These are phyloP conservation scores for Somion occarium DNA, from an alignment of 1,284 basidiomycete genomes.

Conservation along the genomic window DNA sequence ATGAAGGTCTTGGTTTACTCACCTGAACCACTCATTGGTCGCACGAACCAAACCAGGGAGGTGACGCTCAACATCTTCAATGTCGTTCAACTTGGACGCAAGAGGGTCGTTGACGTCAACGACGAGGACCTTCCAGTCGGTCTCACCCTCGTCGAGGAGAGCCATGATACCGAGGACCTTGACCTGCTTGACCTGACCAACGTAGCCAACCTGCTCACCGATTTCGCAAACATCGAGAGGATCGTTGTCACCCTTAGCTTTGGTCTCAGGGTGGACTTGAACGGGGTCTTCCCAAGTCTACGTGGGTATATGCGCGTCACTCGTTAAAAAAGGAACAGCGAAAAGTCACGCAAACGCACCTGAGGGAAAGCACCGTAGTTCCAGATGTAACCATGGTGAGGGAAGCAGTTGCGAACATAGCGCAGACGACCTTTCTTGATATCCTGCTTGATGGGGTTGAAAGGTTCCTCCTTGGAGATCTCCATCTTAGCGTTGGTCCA, in stretches of 20 bases:
- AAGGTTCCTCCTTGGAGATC: conserved; percentile 94
- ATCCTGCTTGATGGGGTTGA: conserved; percentile 99
- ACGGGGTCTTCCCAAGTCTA: conserved; percentile 99
- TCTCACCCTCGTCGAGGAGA: conserved; percentile 95
- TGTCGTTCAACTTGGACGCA: conserved; percentile 95
- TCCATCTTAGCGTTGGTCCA: conserved; percentile 99
- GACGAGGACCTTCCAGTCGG: conserved; percentile 98
- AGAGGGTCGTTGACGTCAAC: conserved; percentile 97
- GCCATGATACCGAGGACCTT: conserved; percentile 99
- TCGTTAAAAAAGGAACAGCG: conserved; percentile 7
- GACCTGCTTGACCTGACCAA: conserved; percentile 99
- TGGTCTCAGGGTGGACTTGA: conserved; percentile 90
- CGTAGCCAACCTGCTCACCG: conserved; percentile 96
- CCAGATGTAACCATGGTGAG: conserved; percentile 98
- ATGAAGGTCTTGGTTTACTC: conserved; percentile 14
- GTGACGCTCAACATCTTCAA: conserved; percentile 99
- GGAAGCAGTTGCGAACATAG: conserved; percentile 99
- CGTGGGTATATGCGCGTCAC: background rate
- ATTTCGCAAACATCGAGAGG: conserved; percentile 99
- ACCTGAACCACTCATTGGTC: conserved; percentile 97
- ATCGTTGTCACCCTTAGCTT: conserved; percentile 99
- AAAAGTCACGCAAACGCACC: conserved; percentile 38
- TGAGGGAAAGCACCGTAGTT: conserved; percentile 98
- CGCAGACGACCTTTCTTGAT: conserved; percentile 95
- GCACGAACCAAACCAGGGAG: conserved; percentile 94